Evolutionary conservation across 306 rosid species (phyloP).

Genomic region (Acacia melanoxylon): DNA sequence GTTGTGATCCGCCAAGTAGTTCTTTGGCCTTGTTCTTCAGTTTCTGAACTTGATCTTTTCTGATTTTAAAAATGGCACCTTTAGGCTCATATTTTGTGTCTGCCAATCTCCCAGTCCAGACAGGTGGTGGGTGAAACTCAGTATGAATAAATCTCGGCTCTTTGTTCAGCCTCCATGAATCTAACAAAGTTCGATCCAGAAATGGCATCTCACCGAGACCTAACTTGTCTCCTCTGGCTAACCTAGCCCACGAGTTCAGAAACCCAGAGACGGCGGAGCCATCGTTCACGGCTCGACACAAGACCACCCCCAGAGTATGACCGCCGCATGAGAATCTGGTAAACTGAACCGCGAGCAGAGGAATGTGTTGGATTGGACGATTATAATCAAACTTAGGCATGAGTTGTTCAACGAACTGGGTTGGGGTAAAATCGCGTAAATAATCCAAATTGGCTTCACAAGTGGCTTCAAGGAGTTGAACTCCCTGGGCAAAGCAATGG

Average conservation of each 20-base stretch:
- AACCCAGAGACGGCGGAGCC: constrained; percentile 23
- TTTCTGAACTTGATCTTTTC: constrained; percentile 25
- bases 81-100: background rate
- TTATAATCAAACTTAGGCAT: constrained; percentile 31
- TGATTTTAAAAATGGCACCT: constrained; percentile 11
- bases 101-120: constrained; percentile 13
- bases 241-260: constrained; percentile 33
- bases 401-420: constrained; percentile 5
- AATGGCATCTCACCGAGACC: constrained; percentile 6
- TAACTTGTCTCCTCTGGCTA: constrained; percentile 24
- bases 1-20: background rate
- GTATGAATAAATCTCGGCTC: constrained; percentile 32
- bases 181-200: constrained; percentile 23
- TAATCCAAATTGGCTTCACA: background rate
- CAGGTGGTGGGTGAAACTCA: constrained; percentile 42
- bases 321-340: constrained; percentile 32
- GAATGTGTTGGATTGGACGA: constrained; percentile 27
- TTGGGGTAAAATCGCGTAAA: background rate
- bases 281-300: constrained; percentile 24
- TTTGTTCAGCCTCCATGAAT: background rate
- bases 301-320: constrained; percentile 3
- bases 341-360: constrained; percentile 31
- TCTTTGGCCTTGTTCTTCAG: constrained; percentile 19
- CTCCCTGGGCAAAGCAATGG: constrained; percentile 37
- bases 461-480: constrained; percentile 7